Base-by-base conservation (phyloP, 2,329 filamentous ascomycete genomes). In the Emmonsiellopsis sp. region DNA sequence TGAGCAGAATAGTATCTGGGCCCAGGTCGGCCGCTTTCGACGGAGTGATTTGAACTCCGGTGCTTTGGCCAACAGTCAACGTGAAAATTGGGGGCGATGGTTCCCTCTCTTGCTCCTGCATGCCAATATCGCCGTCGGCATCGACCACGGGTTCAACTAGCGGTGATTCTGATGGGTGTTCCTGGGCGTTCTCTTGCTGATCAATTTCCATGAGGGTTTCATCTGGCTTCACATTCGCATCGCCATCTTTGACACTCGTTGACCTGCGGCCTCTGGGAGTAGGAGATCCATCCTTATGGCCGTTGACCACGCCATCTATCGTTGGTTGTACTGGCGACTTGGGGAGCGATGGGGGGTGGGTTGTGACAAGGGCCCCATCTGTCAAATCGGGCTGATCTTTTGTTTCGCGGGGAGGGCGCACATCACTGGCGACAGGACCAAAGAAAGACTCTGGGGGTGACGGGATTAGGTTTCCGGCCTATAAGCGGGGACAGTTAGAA, bases 1-100 rank as follows among this genome's bases (percentile, higher is more conserved):
- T 65, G 32, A 77, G 61, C 20, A 76, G 62, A 55, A 66, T 66
- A 59, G 74, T 75, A 60, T 73, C 64, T 43, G 72, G 67, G 40
- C 66, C 67, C 54, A 78, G 67, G 62, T 77, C 73, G 56, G 69
- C 65, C 44, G 74, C 70, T 65, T 76, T 77, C 64, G 74, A 72
- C 62, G 73, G 71, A 50, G 66, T 65, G 59, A 73, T 75, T 63
- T 77, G 75, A 54, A 76, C 68, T 55, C 71, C 73, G 58, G 72
- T 64, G 62, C 74, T 77, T 52, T 67, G 65, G 49, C 75, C 74
- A 45, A 64, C 73, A 38, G 67, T 70, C 54, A 76, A 59, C 9
- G 73, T 76, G 54, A 68, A 67, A 34, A 65, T 63, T 50, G 64
- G 60, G 8, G 65, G 61, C 38, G 62, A 59, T 55, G 64, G 63